Base-by-base conservation (phyloP, 495 filamentous ascomycete species). In the Penicillium ochrochloron region DNA sequence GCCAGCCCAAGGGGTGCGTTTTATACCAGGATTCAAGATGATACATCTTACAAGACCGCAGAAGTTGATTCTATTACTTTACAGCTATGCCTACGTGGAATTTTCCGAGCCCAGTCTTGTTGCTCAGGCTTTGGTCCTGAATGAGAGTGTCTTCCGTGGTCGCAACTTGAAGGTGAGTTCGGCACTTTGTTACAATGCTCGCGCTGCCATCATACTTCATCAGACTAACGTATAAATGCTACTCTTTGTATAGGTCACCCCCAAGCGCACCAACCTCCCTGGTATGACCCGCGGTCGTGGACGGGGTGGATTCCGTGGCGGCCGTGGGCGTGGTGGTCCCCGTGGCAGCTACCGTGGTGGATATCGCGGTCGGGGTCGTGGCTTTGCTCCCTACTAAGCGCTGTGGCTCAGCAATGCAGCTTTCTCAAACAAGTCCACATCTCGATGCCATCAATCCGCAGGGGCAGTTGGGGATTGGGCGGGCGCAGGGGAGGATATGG, bases 11-110 rank as follows among this genome's bases (percentile, higher is more conserved):
- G 83, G 96, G 96, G 94, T 98, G 79, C 72, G 91, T 71, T 51
- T 10, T 14, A 48, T 42, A 39, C 33, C 35, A 7, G 23, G 25
- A n/a, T 17, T 4, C 15, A n/a, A 27, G 48, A 52, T 3, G 14
- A 31, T 31, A 8, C 10, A 52, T 31, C 23, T 27, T 50, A 3
- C 25, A 29, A n/a, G 46, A 19, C 8, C 33, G 14, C 59, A 55
- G 51, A 54, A 23, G 19, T 27, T 62, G 51, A 62, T 35, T 21
- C 27, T 31, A 1, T 7, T 11, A 56, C n/a, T 8, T 2, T 46
- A 27, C 72, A 98, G 94, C 34, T 99, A 99, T 78, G 96, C 96
- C 68, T 99, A 99, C 78, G 96, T 99, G 61, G 96, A 99, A 76
- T 99, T 99, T 70, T 90, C 92, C 19, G 96, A 99, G 77, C 95